A percentile compares a stretch with the other conserved stretches of the same genome.
phyloP scores from a whole-genome alignment of 805 yeast genomes.

The Metschnikowia kunwiensis region DNA sequence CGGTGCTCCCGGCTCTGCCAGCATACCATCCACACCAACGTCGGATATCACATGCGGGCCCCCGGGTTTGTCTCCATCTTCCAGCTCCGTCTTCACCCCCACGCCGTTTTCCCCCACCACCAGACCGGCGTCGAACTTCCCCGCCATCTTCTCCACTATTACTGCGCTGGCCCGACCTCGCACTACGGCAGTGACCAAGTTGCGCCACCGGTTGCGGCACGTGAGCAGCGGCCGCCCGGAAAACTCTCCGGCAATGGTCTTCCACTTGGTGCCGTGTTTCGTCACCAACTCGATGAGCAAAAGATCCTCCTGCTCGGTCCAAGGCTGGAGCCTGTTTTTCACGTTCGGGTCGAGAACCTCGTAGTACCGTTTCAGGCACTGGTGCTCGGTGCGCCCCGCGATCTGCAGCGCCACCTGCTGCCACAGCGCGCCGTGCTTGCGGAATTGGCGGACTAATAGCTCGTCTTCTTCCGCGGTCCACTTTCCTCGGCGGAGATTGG shows the following conservation, averaged over 20 bases:
- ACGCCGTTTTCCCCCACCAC: not conserved
- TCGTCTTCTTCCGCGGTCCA: constrained; percentile 86
- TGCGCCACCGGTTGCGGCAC: constrained; percentile 91
- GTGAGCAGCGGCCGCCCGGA: constrained; percentile 82
- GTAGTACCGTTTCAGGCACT: constrained; percentile 86
- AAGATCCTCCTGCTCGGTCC: constrained; percentile 79
- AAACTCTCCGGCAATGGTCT: constrained; percentile 68
- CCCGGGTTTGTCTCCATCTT: not conserved
- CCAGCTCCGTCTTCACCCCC: not conserved
- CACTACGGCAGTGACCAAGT: constrained; percentile 71
- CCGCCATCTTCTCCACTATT: constrained; percentile 55
- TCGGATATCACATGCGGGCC: too few species aligned
- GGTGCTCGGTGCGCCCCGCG: constrained; percentile 88
- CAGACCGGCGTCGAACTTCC: constrained; percentile 3
- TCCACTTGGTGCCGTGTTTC: constrained; percentile 83
- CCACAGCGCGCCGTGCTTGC: constrained; percentile 78
- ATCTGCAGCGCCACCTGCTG: constrained; percentile 74
- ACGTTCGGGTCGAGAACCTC: constrained; percentile 86
- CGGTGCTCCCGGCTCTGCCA: too few species aligned
- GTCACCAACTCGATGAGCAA: constrained; percentile 64
- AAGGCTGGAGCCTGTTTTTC: constrained; percentile 69
- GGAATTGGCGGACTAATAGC: constrained; percentile 57
- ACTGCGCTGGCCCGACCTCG: constrained; percentile 57
- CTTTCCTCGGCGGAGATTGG: constrained; percentile 73
- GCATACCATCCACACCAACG: too few species aligned